These are phyloP conservation scores for Euptelea pleiosperma DNA, from an alignment of 164 flowering plant species.

Conservation along the genomic window DNA sequence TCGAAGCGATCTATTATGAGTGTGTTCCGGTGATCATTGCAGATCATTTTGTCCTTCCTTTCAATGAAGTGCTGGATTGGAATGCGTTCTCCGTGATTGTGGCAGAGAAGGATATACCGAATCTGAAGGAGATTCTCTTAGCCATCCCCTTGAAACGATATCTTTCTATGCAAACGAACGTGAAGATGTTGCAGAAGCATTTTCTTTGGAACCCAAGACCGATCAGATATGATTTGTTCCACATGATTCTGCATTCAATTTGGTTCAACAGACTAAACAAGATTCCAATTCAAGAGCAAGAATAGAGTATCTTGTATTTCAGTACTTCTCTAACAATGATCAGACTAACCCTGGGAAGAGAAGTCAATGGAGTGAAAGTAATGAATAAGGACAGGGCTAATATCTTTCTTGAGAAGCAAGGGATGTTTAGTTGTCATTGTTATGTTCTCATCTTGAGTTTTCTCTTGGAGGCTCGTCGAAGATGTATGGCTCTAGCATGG, in stretches of 20 bases:
- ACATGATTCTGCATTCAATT: constrained; percentile 21
- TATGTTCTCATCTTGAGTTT: no score
- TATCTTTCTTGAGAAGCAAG: no score
- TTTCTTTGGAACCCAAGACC: constrained; percentile 16
- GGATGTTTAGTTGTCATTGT: no score
- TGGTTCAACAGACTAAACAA: constrained; percentile 21
- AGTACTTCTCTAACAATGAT: no score
- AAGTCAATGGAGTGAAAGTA: no score
- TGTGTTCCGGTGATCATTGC: constrained; percentile 23
- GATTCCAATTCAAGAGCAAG: constrained; percentile 6
- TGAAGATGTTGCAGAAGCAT: constrained; percentile 16
- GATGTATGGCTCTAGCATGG: no score
- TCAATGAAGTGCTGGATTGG: constrained; percentile 17
- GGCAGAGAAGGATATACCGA: constrained; percentile 20
- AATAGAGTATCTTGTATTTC: no score
- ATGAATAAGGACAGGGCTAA: no score
- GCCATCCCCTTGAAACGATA: constrained; percentile 6
- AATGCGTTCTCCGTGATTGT: constrained; percentile 18
- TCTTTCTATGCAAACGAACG: constrained; percentile 11
- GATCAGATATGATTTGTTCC: constrained; percentile 15
- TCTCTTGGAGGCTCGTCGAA: no score
- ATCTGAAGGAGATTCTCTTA: constrained; percentile 18
- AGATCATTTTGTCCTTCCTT: constrained; percentile 22
- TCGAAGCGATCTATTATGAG: constrained; percentile 20
- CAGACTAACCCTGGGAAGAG: no score